phyloP scores from a whole-genome alignment of 2,329 filamentous ascomycete genomes.

The Aureobasidium sp. region DNA sequence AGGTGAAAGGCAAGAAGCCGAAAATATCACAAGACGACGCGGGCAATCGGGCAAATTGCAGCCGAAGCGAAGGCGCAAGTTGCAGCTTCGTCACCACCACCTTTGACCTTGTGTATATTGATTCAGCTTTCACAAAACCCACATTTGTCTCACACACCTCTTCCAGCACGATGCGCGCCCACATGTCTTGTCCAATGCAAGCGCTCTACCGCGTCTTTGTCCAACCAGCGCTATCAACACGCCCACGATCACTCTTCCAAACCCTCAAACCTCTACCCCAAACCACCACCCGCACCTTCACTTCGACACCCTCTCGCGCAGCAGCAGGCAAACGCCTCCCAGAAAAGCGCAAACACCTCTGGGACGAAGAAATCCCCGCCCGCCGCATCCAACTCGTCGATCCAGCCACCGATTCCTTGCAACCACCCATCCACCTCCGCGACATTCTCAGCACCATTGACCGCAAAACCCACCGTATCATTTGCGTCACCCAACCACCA shows the following conservation, averaged over 20 bases:
- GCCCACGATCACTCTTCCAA: not conserved
- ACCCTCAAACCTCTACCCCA: not conserved
- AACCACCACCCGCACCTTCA: not conserved
- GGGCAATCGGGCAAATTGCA: not conserved
- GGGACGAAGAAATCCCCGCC: slow-evolving; percentile 44
- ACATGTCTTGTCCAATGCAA: slow-evolving; percentile 19
- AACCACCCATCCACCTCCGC: slow-evolving; percentile 26
- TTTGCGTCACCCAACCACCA: slow-evolving; percentile 39
- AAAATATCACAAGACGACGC: not conserved
- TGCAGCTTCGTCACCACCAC: not conserved
- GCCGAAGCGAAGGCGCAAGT: not conserved
- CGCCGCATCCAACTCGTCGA: slow-evolving; percentile 40
- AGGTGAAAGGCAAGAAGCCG: not conserved
- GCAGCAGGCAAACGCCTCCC: slow-evolving; percentile 31
- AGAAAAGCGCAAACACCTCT: slow-evolving; percentile 34
- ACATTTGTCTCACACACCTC: not conserved
- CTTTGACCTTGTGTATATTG: not conserved
- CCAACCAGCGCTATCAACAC: slow-evolving; percentile 24
- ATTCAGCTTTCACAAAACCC: too few species aligned
- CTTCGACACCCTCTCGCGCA: slow-evolving; percentile 18
- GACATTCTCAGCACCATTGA: slow-evolving; percentile 42
- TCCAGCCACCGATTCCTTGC: slow-evolving; percentile 30
- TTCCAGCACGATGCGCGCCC: not conserved
- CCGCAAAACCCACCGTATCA: slow-evolving; percentile 43
- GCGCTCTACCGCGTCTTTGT: slow-evolving; percentile 42